Evolutionary conservation across 176 grass and related monocot genomes (phyloP), one percentile per base, ranked within the genome.

Genomic region (Aegilops sharonensis): DNA sequence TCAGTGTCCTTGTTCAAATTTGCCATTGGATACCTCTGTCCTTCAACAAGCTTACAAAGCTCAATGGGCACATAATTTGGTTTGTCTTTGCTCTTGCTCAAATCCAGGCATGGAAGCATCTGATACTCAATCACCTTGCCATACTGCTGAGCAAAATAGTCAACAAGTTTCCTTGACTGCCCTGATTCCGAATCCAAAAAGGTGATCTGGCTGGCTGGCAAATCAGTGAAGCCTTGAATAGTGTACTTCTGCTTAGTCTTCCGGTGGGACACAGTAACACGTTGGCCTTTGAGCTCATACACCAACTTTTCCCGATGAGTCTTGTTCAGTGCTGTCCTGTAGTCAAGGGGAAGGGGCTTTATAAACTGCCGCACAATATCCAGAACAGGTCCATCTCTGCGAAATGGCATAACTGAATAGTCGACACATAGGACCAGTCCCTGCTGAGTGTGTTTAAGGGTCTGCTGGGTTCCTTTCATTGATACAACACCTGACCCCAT

Each of bases 381-480:
- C 60, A 93, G 35, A 73, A 93, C 91, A 18, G 59, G 75, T 9
- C 86, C 79, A 52, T 75, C 60, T 79, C 83, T 68, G 68, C 76
- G 76, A 82, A 90, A 93, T 31, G 88, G 88, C 91, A 90, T 88
- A 74, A 77, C 67, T 9, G 91, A 90, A 85, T 88, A 93, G 88
- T 93, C 88, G 9, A 81, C 83, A 39, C 85, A 84, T 8, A 93
- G 83, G 74, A 90, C 77, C 40, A 80, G 68, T 27, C 85, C 91
- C 68, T 83, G 64, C 54, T 86, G 72, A 69, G 88, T 91, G 62
- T 61, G 8, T 80, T 89, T 84, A 70, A 93, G 83, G 20, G 83
- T 88, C 45, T 93, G 92, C 10, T 88, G 92, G 32, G 83, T 64
- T 40, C 92, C 88, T 87, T 76, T 75, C 73, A 93, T 35, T 83